phyloP scores from a whole-genome alignment of 2,329 filamentous ascomycete species.

The Pseudogymnoascus sp. region DNA sequence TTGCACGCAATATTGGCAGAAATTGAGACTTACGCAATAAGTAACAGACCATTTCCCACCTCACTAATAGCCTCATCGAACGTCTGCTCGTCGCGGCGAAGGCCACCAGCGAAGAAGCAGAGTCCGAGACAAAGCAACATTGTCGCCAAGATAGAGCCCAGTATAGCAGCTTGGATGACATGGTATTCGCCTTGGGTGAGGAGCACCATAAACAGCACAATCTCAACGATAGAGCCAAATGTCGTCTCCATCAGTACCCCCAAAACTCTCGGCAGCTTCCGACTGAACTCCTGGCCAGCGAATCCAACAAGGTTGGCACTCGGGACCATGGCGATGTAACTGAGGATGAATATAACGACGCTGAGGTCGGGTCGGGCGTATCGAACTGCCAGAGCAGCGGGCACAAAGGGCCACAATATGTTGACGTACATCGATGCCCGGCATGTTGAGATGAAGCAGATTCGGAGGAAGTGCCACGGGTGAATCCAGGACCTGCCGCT shows the following conservation, averaged over 20 bases:
- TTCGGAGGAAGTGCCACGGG: conserved; percentile 54
- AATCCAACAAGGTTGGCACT: conserved; percentile 71
- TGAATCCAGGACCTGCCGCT: conserved; percentile 62
- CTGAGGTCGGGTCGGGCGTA: conserved; percentile 50
- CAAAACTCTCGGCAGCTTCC: conserved; percentile 68
- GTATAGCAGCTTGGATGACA: conserved; percentile 77
- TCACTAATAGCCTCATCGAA: conserved; percentile 75
- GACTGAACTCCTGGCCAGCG: conserved; percentile 62
- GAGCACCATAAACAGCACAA: conserved; percentile 75
- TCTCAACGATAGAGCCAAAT: conserved; percentile 70
- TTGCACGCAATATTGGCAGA: not conserved
- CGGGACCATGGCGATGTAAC: conserved; percentile 72
- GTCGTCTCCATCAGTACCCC: conserved; percentile 57
- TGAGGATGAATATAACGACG: conserved; percentile 60
- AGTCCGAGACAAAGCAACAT: conserved; percentile 71
- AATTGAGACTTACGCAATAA: conserved; percentile 62
- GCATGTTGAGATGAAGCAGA: conserved; percentile 58
- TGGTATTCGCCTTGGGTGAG: conserved; percentile 49
- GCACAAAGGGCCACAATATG: conserved; percentile 68
- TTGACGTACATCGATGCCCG: conserved; percentile 59
- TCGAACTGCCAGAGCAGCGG: conserved; percentile 59
- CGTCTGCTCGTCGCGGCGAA: conserved; percentile 58
- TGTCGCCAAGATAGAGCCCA: conserved; percentile 77
- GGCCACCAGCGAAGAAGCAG: conserved; percentile 72
- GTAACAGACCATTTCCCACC: conserved; percentile 66